Evolutionary conservation across 192 early-diverging fungal genomes (phyloP), one percentile per base, ranked within the genome.

Genomic region (Gorgonomyces haynaldii): DNA sequence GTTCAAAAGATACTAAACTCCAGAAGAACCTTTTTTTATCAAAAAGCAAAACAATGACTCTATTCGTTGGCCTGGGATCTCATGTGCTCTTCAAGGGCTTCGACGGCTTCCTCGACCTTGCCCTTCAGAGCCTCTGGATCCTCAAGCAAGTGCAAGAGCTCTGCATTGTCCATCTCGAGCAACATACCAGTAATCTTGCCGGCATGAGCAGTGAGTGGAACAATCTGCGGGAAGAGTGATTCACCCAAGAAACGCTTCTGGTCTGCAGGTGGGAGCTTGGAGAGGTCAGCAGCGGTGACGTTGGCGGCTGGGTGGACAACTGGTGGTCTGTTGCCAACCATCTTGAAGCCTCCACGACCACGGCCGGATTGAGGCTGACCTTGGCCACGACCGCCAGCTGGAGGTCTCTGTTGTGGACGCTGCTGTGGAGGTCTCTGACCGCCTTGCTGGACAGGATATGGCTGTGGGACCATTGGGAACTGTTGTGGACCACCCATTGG

Each of bases 141-240:
- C 68, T 93, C 93, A 42, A 96, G 64, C 46, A 96, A 60, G 64
- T 87, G 79, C 49, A 96, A 67, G 43, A 96, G 68, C 64, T 99
- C 96, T 43, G 74, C 63, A 59, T 91, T 91, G 63, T 96, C 90
- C 93, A 96, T 99, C 70, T 99, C 93, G 40, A 96, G 73, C 45
- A 93, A 75, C 93, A 99, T 96, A 50, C 96, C 96, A 24, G 93
- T 96, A 62, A 99, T 89, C 83, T 99, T 96, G 56, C 90, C 89
- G 44, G 93, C 89, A 47, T 74, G 66, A 23, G 80, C 71, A 60
- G 87, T 76, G 39, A 74, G 79, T 31, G 55, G 53, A 48, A 76
- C 68, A 52, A 98, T 90, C 35, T 82, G 69, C 8, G 90, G 90
- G 70, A 88, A 99, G 37, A 99, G 73, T 37, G 82, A 78, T 73